Percentiles rank a stretch among this genome's conserved stretches.
These are phyloP conservation scores for Physcia stellaris DNA, from an alignment of 495 filamentous ascomycete genomes.

Conservation along the genomic window DNA sequence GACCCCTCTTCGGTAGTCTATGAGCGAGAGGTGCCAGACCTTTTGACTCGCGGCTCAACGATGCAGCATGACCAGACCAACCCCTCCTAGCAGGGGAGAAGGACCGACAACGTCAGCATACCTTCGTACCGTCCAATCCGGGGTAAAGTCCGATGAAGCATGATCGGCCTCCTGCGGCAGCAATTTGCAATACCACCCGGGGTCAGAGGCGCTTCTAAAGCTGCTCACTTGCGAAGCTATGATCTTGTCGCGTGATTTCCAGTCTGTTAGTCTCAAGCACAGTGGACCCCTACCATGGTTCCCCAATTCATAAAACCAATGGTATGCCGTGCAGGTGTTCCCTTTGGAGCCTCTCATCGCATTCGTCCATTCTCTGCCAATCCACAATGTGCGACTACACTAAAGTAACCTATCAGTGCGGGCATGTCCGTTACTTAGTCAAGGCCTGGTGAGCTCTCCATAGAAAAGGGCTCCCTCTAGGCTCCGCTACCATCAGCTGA, in stretches of 20 bases:
- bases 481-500: too few species aligned
- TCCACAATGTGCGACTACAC: constrained; percentile 40
- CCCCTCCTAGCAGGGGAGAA: too few species aligned
- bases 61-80: too few species aligned
- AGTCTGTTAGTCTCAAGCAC: constrained; percentile 1
- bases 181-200: too few species aligned
- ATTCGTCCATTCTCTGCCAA: neutral
- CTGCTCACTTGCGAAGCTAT: neutral
- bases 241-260: neutral
- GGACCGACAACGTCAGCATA: too few species aligned
- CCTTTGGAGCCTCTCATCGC: neutral
- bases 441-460: constrained; percentile 43
- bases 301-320: neutral
- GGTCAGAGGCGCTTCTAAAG: neutral
- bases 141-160: too few species aligned
- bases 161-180: too few species aligned
- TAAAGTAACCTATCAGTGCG: constrained; percentile 34
- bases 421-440: constrained; percentile 35
- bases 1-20: too few species aligned
- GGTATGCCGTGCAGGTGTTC: neutral
- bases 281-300: constrained; percentile 3
- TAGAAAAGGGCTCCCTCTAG: too few species aligned
- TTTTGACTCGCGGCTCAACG: too few species aligned
- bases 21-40: too few species aligned
- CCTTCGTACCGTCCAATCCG: too few species aligned